Conservation (phyloP, 2,329 filamentous ascomycete genomes). For the Fusarium nodosum region DNA sequence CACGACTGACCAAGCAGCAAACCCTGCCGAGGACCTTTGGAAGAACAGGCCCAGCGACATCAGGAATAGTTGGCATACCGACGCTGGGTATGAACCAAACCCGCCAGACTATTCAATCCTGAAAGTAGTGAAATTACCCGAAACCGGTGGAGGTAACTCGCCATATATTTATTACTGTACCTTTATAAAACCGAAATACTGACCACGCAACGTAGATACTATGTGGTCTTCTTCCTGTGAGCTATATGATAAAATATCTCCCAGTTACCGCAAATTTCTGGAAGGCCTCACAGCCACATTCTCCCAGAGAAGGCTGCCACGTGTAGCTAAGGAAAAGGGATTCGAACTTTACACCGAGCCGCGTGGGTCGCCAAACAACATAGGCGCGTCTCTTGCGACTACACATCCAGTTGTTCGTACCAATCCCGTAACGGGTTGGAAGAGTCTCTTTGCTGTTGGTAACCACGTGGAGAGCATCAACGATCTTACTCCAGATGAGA, state of each 20-base stretch:
- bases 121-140: conserved; percentile 1
- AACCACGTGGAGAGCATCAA: conserved; percentile 4
- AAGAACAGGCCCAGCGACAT: conserved; percentile 13
- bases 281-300: conserved; percentile 5
- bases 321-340: conserved; percentile 4
- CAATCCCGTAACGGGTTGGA: conserved; percentile 10
- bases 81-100: conserved; percentile 11
- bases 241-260: conserved; percentile 9
- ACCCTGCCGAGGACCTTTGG: conserved; percentile 9
- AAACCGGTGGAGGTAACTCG: not conserved
- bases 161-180: too few species aligned
- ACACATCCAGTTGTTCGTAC: conserved; percentile 3
- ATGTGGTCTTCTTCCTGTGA: conserved; percentile 9
- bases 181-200: too few species aligned
- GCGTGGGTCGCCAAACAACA: not conserved
- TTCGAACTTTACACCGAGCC: conserved; percentile 8
- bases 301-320: not conserved
- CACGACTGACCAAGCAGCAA: conserved; percentile 1
- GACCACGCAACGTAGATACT: not conserved
- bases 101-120: conserved; percentile 11
- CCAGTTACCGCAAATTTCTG: not conserved
- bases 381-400: not conserved
- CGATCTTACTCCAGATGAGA: not conserved
- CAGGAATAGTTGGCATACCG: conserved; percentile 17
- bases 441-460: conserved; percentile 9